These are phyloP conservation scores for Neurospora terricola DNA, from an alignment of 495 filamentous ascomycete genomes.

Conservation along the genomic window DNA sequence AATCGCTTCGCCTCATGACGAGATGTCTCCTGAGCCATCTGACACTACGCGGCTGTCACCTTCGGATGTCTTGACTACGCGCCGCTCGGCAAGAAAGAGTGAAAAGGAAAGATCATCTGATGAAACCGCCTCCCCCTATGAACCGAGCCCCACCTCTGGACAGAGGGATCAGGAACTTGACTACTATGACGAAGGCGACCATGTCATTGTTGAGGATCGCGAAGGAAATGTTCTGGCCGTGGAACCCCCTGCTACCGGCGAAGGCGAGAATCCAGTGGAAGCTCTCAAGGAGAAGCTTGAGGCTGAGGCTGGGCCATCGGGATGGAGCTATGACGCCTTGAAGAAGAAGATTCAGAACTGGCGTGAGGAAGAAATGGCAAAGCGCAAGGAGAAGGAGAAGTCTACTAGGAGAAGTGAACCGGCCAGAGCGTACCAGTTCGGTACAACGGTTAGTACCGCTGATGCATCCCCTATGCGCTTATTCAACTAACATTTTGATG, in stretches of 20 bases:
- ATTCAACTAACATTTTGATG: conserved; percentile 9
- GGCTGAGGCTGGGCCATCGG: conserved; percentile 30
- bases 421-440: conserved; percentile 89
- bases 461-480: neutral
- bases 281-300: conserved; percentile 33
- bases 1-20: conserved; percentile 14
- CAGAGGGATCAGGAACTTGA: conserved; percentile 41
- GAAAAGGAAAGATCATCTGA: conserved; percentile 7
- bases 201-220: conserved; percentile 76
- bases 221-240: conserved; percentile 73
- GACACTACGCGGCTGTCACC: conserved; percentile 14
- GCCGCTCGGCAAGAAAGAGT: conserved; percentile 1
- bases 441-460: conserved; percentile 54
- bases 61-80: conserved; percentile 9
- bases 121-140: conserved; percentile 17
- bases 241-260: conserved; percentile 8
- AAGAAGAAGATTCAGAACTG: conserved; percentile 41
- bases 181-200: conserved; percentile 70
- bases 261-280: conserved; percentile 3
- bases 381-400: conserved; percentile 48
- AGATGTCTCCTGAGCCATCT: conserved; percentile 10
- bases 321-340: conserved; percentile 32
- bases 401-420: conserved; percentile 40
- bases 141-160: conserved; percentile 9
- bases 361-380: conserved; percentile 48